Evolutionary conservation across 768 basidiomycete genomes (phyloP), one percentile per base, ranked within the genome.

Genomic region (Mycena latifolia): DNA sequence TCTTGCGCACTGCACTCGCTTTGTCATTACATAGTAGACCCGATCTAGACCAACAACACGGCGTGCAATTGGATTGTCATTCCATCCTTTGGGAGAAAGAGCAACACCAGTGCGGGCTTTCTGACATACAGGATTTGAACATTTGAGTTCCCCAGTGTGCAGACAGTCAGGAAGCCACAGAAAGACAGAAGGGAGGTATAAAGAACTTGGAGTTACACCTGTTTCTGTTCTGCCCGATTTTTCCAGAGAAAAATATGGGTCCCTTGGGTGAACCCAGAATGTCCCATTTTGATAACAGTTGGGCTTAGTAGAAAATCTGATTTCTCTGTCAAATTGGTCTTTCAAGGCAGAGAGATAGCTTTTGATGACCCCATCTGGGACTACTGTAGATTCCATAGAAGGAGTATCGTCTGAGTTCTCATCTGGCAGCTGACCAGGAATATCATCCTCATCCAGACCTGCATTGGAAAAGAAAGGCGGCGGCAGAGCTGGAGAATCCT

Each of bases 21-120:
- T 48, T 29, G 71, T 72, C 18, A 72, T 64, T 7, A 72, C 55
- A 58, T 66, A 72, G 35, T 72, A 70, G 27, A 58, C 63, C 11
- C 51, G 47, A 37, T 65, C 61, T 11, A 72, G 53, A 48, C 43
- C 64, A 55, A 71, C 50, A 35, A 71, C 65, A 18, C 68, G 35
- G 5, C 46, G 45, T 53, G 71, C 71, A 41, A 71, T 43, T 28
- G 65, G 68, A 6, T 69, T 56, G 39, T 50, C 47, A 58, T 71
- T 71, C 65, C 68, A 71, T 12, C 71, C 65, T 48, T 69, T 71
- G 20, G 33, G 33, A 28, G 57, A 48, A 15, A 50, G 46, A 12
- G 57, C 27, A 8, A 51, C 48, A 17, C 27, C 35, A n/a, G 48
- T 51, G 14, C 8, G 39, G 29, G 6, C 14, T 25, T 60, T 50